phyloP scores from a whole-genome alignment of 139 green algal genomes.

The Nannochloris sp. region DNA sequence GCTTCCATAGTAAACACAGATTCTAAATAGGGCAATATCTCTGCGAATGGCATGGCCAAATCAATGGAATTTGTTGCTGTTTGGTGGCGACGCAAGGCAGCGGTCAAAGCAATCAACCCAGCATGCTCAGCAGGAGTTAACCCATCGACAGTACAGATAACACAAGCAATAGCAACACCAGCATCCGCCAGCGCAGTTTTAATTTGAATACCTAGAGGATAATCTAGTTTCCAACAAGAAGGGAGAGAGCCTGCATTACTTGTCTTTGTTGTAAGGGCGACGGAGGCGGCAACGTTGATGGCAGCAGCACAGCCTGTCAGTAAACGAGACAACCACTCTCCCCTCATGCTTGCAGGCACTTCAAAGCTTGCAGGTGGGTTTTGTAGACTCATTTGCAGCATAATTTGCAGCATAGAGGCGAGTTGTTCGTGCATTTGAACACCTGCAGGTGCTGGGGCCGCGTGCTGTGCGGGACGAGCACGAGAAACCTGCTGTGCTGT shows the following conservation, averaged over 20 bases:
- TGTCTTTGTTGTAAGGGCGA: background rate
- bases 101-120: background rate
- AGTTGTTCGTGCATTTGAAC: background rate
- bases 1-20: background rate
- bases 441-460: background rate
- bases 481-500: background rate
- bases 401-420: background rate
- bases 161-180: background rate
- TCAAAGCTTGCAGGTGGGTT: background rate
- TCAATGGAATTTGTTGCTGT: background rate
- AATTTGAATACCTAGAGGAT: background rate
- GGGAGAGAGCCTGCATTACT: background rate
- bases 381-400: background rate
- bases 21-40: background rate
- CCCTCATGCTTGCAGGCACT: background rate
- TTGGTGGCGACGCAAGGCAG: background rate
- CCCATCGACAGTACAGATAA: background rate
- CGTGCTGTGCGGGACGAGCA: background rate
- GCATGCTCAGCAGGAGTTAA: background rate
- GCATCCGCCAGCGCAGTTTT: background rate
- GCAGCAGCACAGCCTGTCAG: background rate
- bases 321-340: background rate
- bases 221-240: background rate
- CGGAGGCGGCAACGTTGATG: background rate
- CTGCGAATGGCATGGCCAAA: background rate